phyloP scores from a whole-genome alignment of 2,329 filamentous ascomycete species.

The Trichoderma sp. region DNA sequence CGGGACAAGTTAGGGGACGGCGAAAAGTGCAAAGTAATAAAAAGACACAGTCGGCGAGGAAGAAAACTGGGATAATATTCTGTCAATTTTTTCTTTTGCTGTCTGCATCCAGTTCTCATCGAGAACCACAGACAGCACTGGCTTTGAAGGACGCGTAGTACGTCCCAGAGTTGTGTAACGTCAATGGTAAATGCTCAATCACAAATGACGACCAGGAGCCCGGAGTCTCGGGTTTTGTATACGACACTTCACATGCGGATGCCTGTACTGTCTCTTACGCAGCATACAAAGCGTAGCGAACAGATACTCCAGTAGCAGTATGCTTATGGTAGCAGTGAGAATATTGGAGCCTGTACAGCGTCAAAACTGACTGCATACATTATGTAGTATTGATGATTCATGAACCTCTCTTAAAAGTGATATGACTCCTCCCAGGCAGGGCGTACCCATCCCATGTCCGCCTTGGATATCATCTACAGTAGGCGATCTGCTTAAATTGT shows the following conservation, averaged over 20 bases:
- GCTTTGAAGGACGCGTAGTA: not conserved
- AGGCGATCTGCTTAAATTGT: not conserved
- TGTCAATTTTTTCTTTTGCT: not conserved
- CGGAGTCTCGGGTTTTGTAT: not conserved
- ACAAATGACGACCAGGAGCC: not conserved
- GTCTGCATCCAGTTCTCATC: not conserved
- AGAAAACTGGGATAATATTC: not conserved
- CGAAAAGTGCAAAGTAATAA: not conserved
- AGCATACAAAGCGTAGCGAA: not conserved
- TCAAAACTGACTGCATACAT: not conserved
- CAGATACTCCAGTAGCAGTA: not conserved
- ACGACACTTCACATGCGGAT: not conserved
- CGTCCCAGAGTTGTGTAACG: not conserved
- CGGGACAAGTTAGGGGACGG: not conserved
- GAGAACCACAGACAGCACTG: not conserved
- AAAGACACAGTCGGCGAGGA: not conserved
- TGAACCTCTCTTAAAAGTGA: not conserved
- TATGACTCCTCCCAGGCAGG: not conserved
- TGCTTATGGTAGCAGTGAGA: not conserved
- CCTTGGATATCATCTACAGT: not conserved
- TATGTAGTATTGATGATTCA: not conserved
- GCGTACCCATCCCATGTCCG: not conserved
- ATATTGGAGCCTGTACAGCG: not conserved
- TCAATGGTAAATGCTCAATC: not conserved
- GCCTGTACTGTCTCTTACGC: not conserved